Base-by-base conservation (phyloP, 2,329 filamentous ascomycete species). In the Trichoderma sp. region DNA sequence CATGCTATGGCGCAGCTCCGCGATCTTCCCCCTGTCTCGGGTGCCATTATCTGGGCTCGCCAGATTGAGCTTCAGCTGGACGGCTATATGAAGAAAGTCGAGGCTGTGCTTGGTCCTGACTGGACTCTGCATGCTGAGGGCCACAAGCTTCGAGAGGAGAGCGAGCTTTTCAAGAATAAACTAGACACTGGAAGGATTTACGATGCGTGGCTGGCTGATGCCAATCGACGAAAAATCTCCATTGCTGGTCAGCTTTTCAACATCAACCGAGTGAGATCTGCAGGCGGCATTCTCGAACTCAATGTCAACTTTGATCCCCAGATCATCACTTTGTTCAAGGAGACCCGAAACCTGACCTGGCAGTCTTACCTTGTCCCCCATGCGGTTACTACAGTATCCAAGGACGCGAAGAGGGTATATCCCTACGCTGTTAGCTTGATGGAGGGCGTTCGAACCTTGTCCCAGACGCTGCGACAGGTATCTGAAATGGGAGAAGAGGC, bases 51-150 rank as follows among this genome's bases (percentile, higher is more conserved):
- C 65, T 98, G 96, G 92, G 95, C 95, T 28, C 90, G 93, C 54
- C 96, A 99, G 80, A 99, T 99, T 71, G 95, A 99, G 82, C 90
- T 93, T 43, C 96, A 99, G 79, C 88, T 99, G 11, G 91, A 97
- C 76, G 92, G 90, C 13, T 99, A 99, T 79, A 97, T 99, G 94
- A 92, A 94, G 77, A 97, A 97, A 79, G 95, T 99, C n/a, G 96
- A 98, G 78, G 93, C 97, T 73, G 96, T 99, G 46, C 87, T 99
- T 26, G 96, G 96, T 60, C 90, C 92, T 68, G 94, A 97, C 74
- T 99, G 96, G 96, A 90, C 92, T 66, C 84, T 98, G 70, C 96
- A 99, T 76, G 89, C 94, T 7, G 96, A 99, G 77, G 96, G 96
- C 1, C 93, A 97, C 77, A 97, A 97, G 79, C 86, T 99, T 24